phyloP scores from a whole-genome alignment of 257 asterid genomes.

The Mitragyna speciosa region DNA sequence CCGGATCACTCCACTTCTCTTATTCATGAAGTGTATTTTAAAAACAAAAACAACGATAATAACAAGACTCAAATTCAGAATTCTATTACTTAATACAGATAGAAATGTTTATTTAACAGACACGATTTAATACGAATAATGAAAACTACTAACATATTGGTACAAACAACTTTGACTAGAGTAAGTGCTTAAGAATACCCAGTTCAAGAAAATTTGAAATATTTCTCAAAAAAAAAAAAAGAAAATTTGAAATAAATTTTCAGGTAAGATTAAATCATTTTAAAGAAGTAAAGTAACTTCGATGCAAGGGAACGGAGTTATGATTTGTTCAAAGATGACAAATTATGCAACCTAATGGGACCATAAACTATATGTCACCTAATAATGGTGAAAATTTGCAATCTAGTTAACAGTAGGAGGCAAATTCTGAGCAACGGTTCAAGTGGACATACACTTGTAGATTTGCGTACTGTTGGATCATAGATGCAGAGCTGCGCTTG shows the following conservation, averaged over 20 bases:
- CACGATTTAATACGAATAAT: too few species aligned
- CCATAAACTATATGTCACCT: slow-evolving; percentile 5
- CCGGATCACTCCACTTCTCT: too few species aligned
- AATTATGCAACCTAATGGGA: slow-evolving; percentile 17
- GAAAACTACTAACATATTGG: too few species aligned
- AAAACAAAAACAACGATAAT: too few species aligned
- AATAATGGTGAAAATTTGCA: slow-evolving; percentile 4
- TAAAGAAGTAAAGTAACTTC: background rate
- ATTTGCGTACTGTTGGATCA: background rate
- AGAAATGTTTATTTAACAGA: too few species aligned
- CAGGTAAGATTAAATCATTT: background rate
- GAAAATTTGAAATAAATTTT: background rate
- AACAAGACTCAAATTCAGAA: too few species aligned
- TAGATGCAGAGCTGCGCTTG: background rate
- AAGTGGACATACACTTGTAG: background rate
- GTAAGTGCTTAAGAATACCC: too few species aligned
- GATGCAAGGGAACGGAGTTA: background rate
- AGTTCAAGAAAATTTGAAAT: background rate
- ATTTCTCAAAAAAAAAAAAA: too few species aligned
- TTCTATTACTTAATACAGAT: too few species aligned
- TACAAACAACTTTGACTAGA: too few species aligned
- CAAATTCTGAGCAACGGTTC: background rate
- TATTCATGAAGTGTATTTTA: too few species aligned
- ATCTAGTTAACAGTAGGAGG: background rate
- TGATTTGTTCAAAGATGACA: background rate